These are phyloP conservation scores for Tylopilus sp. DNA, from an alignment of 1,284 basidiomycete genomes.

Conservation along the genomic window DNA sequence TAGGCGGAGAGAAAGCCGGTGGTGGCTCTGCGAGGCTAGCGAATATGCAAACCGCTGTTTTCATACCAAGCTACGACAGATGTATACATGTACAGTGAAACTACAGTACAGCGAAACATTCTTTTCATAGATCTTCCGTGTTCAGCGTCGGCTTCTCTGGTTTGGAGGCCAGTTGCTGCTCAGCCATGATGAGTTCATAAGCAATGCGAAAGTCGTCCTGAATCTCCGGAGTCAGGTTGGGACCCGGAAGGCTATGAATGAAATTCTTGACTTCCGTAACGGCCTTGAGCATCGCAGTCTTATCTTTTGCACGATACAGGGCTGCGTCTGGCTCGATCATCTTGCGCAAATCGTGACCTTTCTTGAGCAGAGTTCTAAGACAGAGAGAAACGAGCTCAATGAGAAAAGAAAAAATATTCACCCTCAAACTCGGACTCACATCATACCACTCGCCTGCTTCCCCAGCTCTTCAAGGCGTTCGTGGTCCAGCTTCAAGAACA, in stretches of 20 bases:
- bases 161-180: slow-evolving; percentile 12
- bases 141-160: slow-evolving; percentile 26
- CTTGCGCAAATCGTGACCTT: slow-evolving; percentile 22
- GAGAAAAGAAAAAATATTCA: not conserved
- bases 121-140: slow-evolving; percentile 28
- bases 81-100: not conserved
- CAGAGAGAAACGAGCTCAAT: not conserved
- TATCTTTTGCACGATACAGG: slow-evolving; percentile 23
- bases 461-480: slow-evolving; percentile 36
- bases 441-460: slow-evolving; percentile 30
- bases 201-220: slow-evolving; percentile 31
- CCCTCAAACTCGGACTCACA: slow-evolving; percentile 23
- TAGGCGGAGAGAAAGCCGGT: not conserved
- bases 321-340: slow-evolving; percentile 28
- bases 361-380: slow-evolving; percentile 24
- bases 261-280: slow-evolving; percentile 28
- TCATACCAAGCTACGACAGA: not conserved
- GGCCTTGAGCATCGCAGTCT: slow-evolving; percentile 19
- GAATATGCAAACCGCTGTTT: not conserved
- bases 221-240: slow-evolving; percentile 17
- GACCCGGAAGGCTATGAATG: slow-evolving; percentile 21
- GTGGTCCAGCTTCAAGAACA: slow-evolving; percentile 30
- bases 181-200: slow-evolving; percentile 31
- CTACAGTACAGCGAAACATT: not conserved
- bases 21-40: not conserved